Evolutionary conservation across 331 rosid genomes (phyloP).

Genomic region (Quercus phellos): DNA sequence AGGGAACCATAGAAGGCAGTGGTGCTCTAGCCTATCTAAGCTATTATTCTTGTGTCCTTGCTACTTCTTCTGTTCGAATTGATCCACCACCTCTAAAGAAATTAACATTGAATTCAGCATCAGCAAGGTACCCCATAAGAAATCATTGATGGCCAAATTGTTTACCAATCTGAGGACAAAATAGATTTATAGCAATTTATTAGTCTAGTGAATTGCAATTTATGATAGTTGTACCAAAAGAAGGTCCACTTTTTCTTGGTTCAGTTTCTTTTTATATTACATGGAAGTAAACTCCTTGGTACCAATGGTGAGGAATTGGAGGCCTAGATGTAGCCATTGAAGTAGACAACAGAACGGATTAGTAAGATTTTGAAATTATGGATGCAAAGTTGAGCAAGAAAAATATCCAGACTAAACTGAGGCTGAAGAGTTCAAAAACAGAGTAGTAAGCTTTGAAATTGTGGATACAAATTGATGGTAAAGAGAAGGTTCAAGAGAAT

Average conservation of each 20-base stretch:
- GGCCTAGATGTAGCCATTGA: neutral
- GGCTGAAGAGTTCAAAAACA: neutral
- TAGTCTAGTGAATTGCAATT: no score
- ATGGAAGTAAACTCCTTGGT: no score
- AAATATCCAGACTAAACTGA: neutral
- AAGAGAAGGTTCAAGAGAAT: neutral
- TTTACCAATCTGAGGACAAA: neutral
- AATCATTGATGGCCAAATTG: neutral
- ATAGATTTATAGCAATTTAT: no score
- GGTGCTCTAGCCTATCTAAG: neutral
- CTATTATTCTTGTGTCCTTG: neutral
- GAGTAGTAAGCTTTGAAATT: neutral
- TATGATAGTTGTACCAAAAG: no score
- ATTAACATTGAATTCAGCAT: neutral
- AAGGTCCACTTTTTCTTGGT: no score
- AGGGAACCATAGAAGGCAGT: neutral
- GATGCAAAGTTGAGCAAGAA: neutral
- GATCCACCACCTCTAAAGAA: neutral
- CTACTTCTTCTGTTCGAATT: neutral
- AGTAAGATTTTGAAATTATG: neutral
- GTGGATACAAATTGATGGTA: neutral
- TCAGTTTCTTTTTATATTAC: no score
- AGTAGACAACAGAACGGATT: neutral
- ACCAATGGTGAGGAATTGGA: neutral
- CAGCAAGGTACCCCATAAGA: neutral